Conservation (phyloP, 306 rosid species). For the Hippophae gyantsensis region DNA sequence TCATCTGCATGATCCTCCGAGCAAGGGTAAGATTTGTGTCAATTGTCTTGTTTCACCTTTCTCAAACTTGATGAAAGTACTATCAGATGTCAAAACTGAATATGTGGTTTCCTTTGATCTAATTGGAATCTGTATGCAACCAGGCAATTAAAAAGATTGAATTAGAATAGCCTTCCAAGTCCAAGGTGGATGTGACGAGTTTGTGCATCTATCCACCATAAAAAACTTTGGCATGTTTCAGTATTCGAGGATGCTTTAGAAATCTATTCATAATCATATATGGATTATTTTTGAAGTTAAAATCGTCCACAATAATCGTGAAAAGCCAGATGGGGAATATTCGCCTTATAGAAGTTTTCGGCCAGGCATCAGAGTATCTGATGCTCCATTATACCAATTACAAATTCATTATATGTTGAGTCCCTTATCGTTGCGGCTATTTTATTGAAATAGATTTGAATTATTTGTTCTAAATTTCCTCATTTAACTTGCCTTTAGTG, state of each 20-base stretch:
- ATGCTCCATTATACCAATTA: too few relatives aligned
- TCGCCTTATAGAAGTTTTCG: background rate
- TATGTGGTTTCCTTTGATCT: background rate
- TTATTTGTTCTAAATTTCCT: constrained; percentile 3
- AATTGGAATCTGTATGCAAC: background rate
- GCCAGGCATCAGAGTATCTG: background rate
- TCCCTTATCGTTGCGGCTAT: background rate
- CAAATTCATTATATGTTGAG: background rate
- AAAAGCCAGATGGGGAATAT: background rate
- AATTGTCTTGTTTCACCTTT: constrained; percentile 6
- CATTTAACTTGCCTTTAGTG: background rate
- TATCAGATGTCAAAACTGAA: background rate
- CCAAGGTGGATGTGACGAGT: too few relatives aligned
- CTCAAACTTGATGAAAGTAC: background rate
- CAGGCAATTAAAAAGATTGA: too few relatives aligned
- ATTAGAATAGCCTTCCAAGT: too few relatives aligned
- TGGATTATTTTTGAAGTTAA: too few relatives aligned
- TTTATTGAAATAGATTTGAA: background rate
- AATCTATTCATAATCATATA: too few relatives aligned
- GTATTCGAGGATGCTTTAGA: too few relatives aligned
- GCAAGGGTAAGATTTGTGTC: constrained; percentile 60
- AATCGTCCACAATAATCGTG: background rate
- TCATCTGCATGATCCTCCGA: constrained; percentile 86
- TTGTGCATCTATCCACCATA: too few relatives aligned
- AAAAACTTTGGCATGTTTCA: too few relatives aligned